Conservation (phyloP, 345 rosid species). For the Bretschneidera sinensis region DNA sequence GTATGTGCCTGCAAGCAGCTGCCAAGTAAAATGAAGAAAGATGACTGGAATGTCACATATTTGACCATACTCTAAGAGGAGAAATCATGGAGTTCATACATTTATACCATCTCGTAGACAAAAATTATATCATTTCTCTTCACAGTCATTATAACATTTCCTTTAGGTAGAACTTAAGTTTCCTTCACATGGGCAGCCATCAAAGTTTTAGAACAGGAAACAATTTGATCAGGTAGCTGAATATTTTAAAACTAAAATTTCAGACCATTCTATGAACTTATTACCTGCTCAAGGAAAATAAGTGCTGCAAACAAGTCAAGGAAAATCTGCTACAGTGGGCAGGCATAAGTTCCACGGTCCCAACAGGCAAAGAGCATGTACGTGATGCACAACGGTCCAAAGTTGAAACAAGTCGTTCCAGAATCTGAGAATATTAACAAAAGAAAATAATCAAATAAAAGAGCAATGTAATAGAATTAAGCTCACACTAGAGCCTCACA, state of each 20-base stretch:
- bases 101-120: too few relatives aligned
- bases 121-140: not conserved
- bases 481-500: too few relatives aligned
- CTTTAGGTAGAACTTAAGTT: too few relatives aligned
- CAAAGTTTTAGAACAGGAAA: not conserved
- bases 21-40: not conserved
- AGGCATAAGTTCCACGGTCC: slow-evolving; percentile 96
- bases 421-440: slow-evolving; percentile 43
- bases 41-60: not conserved
- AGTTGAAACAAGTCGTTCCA: slow-evolving; percentile 75
- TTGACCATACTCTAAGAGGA: too few relatives aligned
- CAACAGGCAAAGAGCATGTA: slow-evolving; percentile 86
- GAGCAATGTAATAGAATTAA: not conserved
- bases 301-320: slow-evolving; percentile 69
- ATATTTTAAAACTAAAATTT: not conserved
- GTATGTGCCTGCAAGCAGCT: not conserved
- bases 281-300: slow-evolving; percentile 87
- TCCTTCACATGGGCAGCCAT: not conserved
- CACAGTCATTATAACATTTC: not conserved
- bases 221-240: not conserved
- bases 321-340: slow-evolving; percentile 88
- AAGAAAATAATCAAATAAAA: not conserved
- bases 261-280: not conserved
- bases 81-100: too few relatives aligned
- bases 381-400: slow-evolving; percentile 97